These are phyloP conservation scores for Davidsoniella neocaledoniae DNA, from an alignment of 2,329 filamentous ascomycete species.

Conservation along the genomic window DNA sequence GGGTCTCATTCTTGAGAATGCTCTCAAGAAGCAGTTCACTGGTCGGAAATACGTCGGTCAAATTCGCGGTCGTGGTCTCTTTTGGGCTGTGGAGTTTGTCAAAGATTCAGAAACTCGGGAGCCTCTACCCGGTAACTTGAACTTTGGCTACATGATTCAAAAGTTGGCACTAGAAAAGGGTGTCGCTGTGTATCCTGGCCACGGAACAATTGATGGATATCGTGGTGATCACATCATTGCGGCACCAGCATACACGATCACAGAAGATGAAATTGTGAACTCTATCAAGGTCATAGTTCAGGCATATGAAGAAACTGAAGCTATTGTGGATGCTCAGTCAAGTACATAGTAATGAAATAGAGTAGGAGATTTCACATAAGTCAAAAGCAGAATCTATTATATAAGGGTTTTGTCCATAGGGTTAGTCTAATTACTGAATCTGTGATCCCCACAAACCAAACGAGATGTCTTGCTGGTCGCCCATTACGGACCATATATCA, in stretches of 20 bases:
- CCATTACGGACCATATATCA: conserved; percentile 10
- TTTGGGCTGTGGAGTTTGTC: conserved; percentile 32
- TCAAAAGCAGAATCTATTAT: not conserved
- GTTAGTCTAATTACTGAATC: no score
- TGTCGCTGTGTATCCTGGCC: conserved; percentile 40
- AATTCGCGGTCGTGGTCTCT: conserved; percentile 26
- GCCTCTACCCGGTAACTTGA: conserved; percentile 19
- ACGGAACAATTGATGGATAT: conserved; percentile 41
- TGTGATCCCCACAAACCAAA: not conserved
- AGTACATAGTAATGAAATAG: conserved; percentile 16
- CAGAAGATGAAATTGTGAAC: conserved; percentile 33
- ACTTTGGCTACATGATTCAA: conserved; percentile 18
- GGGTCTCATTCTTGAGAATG: conserved; percentile 18
- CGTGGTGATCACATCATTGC: conserved; percentile 53
- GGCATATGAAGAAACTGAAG: no score
- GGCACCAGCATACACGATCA: conserved; percentile 51
- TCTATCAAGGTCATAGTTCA: not conserved
- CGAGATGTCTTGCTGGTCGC: not conserved
- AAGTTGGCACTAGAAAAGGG: conserved; percentile 18
- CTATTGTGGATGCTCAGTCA: not conserved
- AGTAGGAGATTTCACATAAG: not conserved
- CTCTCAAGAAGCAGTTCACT: conserved; percentile 17
- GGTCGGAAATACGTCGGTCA: conserved; percentile 22
- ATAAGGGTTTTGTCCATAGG: not conserved
- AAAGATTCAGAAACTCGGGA: conserved; percentile 20